Percentiles rank a stretch among this genome's conserved stretches.
These are phyloP conservation scores for Skeletonema potamos DNA, from an alignment of 108 stramenopile genomes.

Conservation along the genomic window DNA sequence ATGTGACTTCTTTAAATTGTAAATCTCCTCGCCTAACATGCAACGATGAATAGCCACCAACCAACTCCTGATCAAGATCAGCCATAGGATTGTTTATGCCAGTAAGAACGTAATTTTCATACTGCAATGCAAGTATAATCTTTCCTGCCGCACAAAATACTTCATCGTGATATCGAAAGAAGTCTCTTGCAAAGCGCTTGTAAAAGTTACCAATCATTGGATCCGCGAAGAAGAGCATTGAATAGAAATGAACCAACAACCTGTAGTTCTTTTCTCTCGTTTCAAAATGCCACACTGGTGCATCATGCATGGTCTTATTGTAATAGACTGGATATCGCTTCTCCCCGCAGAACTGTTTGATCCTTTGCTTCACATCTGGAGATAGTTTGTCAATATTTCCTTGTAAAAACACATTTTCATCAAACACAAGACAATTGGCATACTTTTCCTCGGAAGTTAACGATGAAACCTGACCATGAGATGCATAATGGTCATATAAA, in stretches of 20 bases:
- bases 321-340: constrained; percentile 53
- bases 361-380: constrained; percentile 57
- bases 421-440: constrained; percentile 65
- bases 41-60: constrained; percentile 52
- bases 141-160: constrained; percentile 89
- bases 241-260: constrained; percentile 79
- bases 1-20: constrained; percentile 43
- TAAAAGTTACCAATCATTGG: constrained; percentile 59
- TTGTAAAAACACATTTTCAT: constrained; percentile 44
- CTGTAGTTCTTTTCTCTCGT: constrained; percentile 31
- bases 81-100: constrained; percentile 1
- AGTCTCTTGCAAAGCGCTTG: constrained; percentile 81
- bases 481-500: constrained; percentile 40
- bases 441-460: constrained; percentile 14
- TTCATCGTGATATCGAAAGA: constrained; percentile 75
- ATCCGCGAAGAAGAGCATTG: constrained; percentile 71
- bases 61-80: constrained; percentile 30
- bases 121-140: constrained; percentile 66
- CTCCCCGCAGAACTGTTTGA: constrained; percentile 59
- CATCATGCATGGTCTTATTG: constrained; percentile 37
- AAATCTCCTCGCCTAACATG: constrained; percentile 59
- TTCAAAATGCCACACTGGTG: constrained; percentile 55
- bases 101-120: constrained; percentile 53
- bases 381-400: constrained; percentile 9
- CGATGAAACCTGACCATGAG: constrained; percentile 16